Base-by-base conservation (phyloP, 306 rosid species). In the Urtica urens region DNA sequence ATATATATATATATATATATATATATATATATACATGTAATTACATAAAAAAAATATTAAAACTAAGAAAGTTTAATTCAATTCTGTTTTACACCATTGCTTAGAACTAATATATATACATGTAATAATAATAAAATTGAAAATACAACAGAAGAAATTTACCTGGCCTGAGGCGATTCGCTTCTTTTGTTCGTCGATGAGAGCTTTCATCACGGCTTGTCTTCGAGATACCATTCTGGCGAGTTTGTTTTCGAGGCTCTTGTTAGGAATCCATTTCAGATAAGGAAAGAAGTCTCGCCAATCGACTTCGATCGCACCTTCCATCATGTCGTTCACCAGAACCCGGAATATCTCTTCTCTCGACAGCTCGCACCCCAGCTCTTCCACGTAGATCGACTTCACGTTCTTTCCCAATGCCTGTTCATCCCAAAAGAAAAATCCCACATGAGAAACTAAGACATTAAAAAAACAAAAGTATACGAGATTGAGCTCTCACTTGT, bases 281-380 rank as follows among this genome's bases (percentile, higher is more conserved):
- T 85, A 85, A 2, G 99, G 99, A 64, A 90, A 90, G 74, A 90
- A 90, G 55, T 90, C 99, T 63, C 99, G 68, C 99, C 99, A 90
- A 46, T 90, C 99, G 65, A 90, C 87, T 49, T 90, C 94, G 39
- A 90, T 85, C 33, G 95, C 95, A 46, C 95, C 95, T 67, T 85
- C 87, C 94, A 85, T 77, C 10, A 69, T 16, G 57, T 85, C 99
- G 40, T 67, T 38, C 59, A 90, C 99, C 19, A 90, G 78, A 64
- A 65, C 61, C 55, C 59, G 67, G 21, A 79, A 75, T 24, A 85
- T 25, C 7, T 76, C 95, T 2, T 79, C 73, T 55, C 55, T 77
- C 16, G 83, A 55, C 28, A 85, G 18, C 28, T 51, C 75, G 1
- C 33, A 29, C 5, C 78, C 76, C 1, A 90, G 59, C 58, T 74